These are phyloP conservation scores for Arthrobotrys pseudoclavata DNA, from an alignment of 2,329 filamentous ascomycete species.

Conservation along the genomic window DNA sequence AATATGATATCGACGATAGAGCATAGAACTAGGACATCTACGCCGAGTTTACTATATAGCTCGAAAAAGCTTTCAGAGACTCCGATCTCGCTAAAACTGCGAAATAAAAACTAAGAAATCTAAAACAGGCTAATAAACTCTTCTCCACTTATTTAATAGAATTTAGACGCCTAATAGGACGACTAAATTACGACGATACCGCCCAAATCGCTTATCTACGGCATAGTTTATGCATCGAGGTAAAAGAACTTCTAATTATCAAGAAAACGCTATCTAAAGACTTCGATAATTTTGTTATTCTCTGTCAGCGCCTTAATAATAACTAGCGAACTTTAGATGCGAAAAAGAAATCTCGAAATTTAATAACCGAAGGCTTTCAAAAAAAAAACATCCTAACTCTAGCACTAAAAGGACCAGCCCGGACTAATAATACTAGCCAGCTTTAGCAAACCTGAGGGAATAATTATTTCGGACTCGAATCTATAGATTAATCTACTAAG, in stretches of 20 bases:
- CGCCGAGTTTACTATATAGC: neutral
- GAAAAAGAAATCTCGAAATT: constrained; percentile 1
- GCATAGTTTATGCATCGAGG: neutral
- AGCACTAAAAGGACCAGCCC: neutral
- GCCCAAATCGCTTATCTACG: constrained; percentile 1
- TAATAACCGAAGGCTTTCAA: neutral
- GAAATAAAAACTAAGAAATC: neutral
- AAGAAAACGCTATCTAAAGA: neutral
- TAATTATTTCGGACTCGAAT: constrained; percentile 7
- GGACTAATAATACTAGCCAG: neutral
- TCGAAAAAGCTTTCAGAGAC: constrained; percentile 4
- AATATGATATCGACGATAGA: constrained; percentile 9
- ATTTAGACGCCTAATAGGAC: neutral
- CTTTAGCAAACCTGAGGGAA: neutral
- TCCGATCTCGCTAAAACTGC: neutral
- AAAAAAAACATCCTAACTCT: neutral
- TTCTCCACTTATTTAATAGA: neutral
- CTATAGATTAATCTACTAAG: constrained; percentile 1
- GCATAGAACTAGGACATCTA: neutral
- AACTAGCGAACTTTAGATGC: constrained; percentile 2
- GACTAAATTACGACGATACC: constrained; percentile 6
- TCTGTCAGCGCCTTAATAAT: neutral
- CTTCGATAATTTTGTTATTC: constrained; percentile 1
- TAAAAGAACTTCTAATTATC: constrained; percentile 10
- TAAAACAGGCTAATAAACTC: neutral